Evolutionary conservation across 345 rosid species (phyloP).

Genomic region (Xanthoceras sorbifolium): DNA sequence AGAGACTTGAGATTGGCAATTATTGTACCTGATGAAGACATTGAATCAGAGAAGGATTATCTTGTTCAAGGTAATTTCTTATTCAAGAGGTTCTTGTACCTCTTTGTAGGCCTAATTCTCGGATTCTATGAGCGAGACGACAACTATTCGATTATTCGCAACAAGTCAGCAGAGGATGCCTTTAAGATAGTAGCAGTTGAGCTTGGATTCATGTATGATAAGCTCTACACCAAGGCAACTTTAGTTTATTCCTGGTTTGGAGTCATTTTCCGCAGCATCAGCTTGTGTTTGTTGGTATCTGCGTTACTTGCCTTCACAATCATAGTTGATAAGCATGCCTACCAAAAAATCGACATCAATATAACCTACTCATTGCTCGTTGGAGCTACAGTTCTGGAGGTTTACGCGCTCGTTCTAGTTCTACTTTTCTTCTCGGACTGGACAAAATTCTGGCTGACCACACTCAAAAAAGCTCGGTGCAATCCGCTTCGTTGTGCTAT

Average conservation of each 20-base stretch:
- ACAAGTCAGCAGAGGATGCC: not conserved
- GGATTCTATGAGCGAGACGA: not conserved
- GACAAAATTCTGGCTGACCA: not conserved
- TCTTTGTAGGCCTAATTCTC: not conserved
- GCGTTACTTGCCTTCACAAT: not conserved
- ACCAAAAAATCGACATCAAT: not conserved
- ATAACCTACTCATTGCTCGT: not conserved
- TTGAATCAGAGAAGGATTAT: not conserved
- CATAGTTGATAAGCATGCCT: not conserved
- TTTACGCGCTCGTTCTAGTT: not conserved
- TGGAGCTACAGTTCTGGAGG: slow-evolving; percentile 9
- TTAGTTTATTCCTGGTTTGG: slow-evolving; percentile 11
- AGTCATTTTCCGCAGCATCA: not conserved
- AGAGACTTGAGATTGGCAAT: not conserved
- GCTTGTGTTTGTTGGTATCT: not conserved
- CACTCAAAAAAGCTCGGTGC: not conserved
- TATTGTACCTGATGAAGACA: not conserved
- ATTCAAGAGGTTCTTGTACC: not conserved
- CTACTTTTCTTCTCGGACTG: not conserved
- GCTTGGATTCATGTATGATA: slow-evolving; percentile 25
- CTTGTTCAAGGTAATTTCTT: not conserved
- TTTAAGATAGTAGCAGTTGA: slow-evolving; percentile 20
- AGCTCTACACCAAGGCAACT: slow-evolving; percentile 24
- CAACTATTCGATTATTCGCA: not conserved
- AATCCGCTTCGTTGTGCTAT: not conserved